These are phyloP conservation scores for Candida pseudoglaebosa DNA, from an alignment of 805 yeast species.

Conservation along the genomic window DNA sequence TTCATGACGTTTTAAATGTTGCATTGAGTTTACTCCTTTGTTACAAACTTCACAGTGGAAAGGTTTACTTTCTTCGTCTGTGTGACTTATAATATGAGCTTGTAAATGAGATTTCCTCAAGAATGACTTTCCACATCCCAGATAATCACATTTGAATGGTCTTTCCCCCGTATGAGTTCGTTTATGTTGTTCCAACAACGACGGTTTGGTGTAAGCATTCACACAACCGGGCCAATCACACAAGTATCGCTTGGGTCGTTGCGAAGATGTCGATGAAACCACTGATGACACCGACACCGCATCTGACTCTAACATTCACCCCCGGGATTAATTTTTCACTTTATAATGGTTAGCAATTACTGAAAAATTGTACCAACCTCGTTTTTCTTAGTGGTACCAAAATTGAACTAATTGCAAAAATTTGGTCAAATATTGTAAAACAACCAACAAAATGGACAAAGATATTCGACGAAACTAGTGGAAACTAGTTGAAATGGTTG, in stretches of 20 bases:
- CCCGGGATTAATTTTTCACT: too few relatives aligned
- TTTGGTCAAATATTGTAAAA: too few relatives aligned
- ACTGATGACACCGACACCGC: constrained; percentile 12
- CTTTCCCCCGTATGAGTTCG: constrained; percentile 77
- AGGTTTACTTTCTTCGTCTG: constrained; percentile 53
- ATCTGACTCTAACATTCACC: constrained; percentile 12
- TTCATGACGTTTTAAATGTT: constrained; percentile 81
- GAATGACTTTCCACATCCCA: constrained; percentile 61
- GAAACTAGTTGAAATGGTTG: too few relatives aligned
- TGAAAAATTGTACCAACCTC: neutral
- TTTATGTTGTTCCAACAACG: constrained; percentile 75
- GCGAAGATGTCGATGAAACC: constrained; percentile 20
- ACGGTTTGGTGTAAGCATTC: constrained; percentile 77
- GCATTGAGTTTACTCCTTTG: constrained; percentile 75
- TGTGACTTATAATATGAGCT: constrained; percentile 70
- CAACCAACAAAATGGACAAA: too few relatives aligned
- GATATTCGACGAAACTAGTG: too few relatives aligned
- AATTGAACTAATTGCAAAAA: too few relatives aligned
- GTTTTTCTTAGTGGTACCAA: too few relatives aligned
- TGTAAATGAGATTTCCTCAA: constrained; percentile 74
- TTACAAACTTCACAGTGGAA: constrained; percentile 70
- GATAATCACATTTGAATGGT: constrained; percentile 61
- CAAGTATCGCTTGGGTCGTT: constrained; percentile 54
- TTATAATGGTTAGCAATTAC: neutral
- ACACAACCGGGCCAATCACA: constrained; percentile 68